phyloP scores from a whole-genome alignment of 1,284 basidiomycete species.

The Leccinum subrobustum region DNA sequence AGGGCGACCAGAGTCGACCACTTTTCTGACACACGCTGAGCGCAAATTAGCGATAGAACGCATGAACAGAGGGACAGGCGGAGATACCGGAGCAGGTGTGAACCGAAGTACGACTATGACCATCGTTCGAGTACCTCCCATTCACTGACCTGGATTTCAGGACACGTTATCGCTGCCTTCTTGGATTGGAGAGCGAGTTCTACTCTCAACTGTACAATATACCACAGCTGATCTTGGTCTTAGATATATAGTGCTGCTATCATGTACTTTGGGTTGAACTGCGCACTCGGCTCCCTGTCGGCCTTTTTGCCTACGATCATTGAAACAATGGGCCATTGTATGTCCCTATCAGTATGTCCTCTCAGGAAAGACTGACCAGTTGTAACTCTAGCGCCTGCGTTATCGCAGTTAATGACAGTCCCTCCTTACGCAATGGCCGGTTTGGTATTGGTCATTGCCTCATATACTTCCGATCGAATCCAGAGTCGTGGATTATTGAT shows the following conservation, averaged over 20 bases:
- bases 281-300: constrained; percentile 73
- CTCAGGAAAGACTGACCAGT: neutral
- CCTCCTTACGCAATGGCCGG: constrained; percentile 80
- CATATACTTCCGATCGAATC: constrained; percentile 67
- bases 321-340: constrained; percentile 63
- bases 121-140: neutral
- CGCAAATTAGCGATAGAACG: constrained; percentile 71
- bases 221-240: neutral
- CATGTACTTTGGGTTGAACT: constrained; percentile 80
- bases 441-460: constrained; percentile 61
- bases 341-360: constrained; percentile 10
- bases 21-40: constrained; percentile 69
- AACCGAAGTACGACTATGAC: constrained; percentile 50
- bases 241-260: constrained; percentile 63
- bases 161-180: constrained; percentile 63
- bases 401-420: constrained; percentile 72
- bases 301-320: constrained; percentile 88
- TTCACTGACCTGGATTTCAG: constrained; percentile 32
- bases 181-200: constrained; percentile 65
- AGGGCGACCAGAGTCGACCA: constrained; percentile 73
- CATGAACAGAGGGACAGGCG: constrained; percentile 67
- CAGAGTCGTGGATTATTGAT: constrained; percentile 71
- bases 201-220: neutral
- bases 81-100: constrained; percentile 66
- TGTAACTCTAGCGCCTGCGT: constrained; percentile 41